Conservation (phyloP, 305 asterid species). For the Fraxinus velutina region DNA sequence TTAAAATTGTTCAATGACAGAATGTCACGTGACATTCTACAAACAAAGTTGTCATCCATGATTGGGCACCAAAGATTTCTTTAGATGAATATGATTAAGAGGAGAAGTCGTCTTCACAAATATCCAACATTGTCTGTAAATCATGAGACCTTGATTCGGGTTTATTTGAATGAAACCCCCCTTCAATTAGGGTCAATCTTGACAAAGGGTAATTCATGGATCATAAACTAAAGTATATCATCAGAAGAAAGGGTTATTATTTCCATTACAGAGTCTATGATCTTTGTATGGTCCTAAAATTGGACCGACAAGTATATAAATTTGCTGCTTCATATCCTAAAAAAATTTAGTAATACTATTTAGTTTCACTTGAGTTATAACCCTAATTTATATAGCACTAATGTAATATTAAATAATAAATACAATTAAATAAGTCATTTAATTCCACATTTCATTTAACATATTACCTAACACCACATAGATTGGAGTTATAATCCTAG, state of each 20-base stretch:
- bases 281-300: background rate
- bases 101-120: background rate
- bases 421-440: no score
- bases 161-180: background rate
- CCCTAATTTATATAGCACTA: no score
- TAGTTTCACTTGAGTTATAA: no score
- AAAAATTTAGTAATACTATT: no score
- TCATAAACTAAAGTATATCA: background rate
- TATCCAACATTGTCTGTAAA: background rate
- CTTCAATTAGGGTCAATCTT: background rate
- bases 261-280: background rate
- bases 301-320: background rate
- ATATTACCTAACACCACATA: no score
- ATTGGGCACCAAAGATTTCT: background rate
- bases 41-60: background rate
- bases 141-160: background rate
- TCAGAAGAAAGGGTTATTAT: background rate
- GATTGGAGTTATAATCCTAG: no score
- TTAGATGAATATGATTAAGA: background rate
- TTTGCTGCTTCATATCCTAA: background rate
- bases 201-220: background rate
- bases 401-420: no score
- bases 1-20: no score
- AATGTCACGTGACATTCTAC: no score
- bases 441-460: no score